phyloP scores from a whole-genome alignment of 345 rosid genomes.

The Moringa oleifera region DNA sequence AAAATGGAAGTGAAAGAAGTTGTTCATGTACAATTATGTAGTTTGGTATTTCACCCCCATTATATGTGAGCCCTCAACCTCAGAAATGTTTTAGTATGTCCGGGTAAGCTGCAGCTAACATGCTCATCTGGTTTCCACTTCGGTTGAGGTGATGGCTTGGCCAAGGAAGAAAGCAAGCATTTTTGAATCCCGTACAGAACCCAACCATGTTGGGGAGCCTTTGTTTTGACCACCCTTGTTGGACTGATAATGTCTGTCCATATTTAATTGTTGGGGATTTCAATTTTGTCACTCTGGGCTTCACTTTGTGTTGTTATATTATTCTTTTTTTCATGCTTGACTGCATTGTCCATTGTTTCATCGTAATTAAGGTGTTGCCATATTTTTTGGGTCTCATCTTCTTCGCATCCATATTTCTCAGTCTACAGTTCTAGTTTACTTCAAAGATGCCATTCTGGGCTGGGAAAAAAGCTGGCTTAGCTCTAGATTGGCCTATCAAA shows the following conservation, averaged over 20 bases:
- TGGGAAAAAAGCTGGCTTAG: no score
- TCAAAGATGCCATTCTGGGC: no score
- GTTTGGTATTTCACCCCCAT: constrained; percentile 3
- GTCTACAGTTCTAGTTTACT: no score
- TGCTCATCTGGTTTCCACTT: not conserved
- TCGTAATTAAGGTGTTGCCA: constrained; percentile 2
- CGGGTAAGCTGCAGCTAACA: not conserved
- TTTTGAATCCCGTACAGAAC: not conserved
- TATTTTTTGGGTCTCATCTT: not conserved
- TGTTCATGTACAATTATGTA: constrained; percentile 67
- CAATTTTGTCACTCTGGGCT: constrained; percentile 3
- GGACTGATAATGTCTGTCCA: not conserved
- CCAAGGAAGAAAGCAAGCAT: not conserved
- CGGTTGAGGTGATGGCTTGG: not conserved
- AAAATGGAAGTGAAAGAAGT: constrained; percentile 43
- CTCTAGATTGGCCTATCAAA: no score
- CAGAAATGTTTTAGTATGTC: not conserved
- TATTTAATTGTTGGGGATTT: not conserved
- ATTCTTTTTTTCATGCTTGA: not conserved
- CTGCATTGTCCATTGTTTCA: not conserved
- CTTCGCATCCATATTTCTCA: not conserved
- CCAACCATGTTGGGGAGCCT: not conserved
- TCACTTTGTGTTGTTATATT: constrained; percentile 1
- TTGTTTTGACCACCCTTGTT: not conserved
- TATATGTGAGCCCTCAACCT: not conserved